Percentiles rank a stretch among this genome's conserved stretches.
These are phyloP conservation scores for Primulina eburnea DNA, from an alignment of 257 asterid species.

Conservation along the genomic window DNA sequence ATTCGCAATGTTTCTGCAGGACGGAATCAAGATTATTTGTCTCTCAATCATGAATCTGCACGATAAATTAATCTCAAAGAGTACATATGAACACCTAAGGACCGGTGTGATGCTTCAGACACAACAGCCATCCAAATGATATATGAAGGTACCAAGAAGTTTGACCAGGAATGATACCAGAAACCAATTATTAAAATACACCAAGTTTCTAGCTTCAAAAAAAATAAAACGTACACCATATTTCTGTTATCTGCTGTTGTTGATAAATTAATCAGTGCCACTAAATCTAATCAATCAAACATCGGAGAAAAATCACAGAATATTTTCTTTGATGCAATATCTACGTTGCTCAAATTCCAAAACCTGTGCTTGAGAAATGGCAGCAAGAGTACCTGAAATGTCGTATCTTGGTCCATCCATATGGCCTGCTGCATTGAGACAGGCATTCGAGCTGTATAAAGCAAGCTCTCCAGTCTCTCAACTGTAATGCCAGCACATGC, in stretches of 20 bases:
- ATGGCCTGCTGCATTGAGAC: slow-evolving; percentile 74
- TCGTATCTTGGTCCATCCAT: slow-evolving; percentile 73
- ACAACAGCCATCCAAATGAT: background rate
- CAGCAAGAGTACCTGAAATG: slow-evolving; percentile 41
- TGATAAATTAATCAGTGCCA: background rate
- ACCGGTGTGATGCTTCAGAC: background rate
- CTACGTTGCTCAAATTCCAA: slow-evolving; percentile 7
- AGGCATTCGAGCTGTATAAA: slow-evolving; percentile 63
- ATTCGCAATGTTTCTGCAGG: background rate
- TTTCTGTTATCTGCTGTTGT: background rate
- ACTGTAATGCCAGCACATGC: slow-evolving; percentile 63
- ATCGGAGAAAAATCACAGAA: slow-evolving; percentile 1
- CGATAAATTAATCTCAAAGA: background rate
- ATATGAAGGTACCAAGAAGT: background rate
- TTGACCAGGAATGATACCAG: background rate
- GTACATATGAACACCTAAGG: background rate
- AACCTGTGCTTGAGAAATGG: slow-evolving; percentile 3
- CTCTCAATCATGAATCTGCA: background rate
- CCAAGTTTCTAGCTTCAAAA: too few relatives aligned
- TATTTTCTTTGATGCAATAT: background rate
- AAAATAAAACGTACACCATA: background rate
- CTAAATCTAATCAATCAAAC: background rate
- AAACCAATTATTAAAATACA: background rate
- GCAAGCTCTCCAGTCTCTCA: slow-evolving; percentile 61
- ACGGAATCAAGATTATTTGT: background rate